phyloP scores from a whole-genome alignment of 169 alveolate species.

The Plasmodium vinckei region DNA sequence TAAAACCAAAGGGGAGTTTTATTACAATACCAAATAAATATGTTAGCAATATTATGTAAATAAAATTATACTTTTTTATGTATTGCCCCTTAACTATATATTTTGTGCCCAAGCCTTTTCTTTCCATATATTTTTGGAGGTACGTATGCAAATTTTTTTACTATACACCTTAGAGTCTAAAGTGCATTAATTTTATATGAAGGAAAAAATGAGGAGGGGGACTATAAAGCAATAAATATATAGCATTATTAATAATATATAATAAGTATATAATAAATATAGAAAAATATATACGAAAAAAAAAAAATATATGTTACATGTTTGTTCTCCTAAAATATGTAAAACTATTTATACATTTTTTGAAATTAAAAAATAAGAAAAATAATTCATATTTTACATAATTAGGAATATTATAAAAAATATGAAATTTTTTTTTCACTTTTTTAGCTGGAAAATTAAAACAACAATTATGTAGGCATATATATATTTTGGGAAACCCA shows the following conservation, averaged over 20 bases:
- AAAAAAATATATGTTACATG: not conserved
- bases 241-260: no score
- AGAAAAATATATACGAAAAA: not conserved
- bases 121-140: not conserved
- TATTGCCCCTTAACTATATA: not conserved
- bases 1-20: no score
- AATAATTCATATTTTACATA: not conserved
- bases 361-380: not conserved
- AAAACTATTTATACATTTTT: not conserved
- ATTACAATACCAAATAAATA: no score
- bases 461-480: not conserved
- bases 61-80: no score
- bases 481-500: not conserved
- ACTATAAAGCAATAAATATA: no score
- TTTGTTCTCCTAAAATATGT: not conserved
- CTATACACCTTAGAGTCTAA: conserved; percentile 4
- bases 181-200: not conserved
- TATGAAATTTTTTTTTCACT: no score
- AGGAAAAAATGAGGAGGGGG: not conserved
- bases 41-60: no score
- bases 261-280: no score
- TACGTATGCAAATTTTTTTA: not conserved
- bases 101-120: not conserved
- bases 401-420: no score
- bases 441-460: no score